Evolutionary conservation across 306 rosid species (phyloP), one percentile per base, ranked within the genome.

Genomic region (Acacia confusa): DNA sequence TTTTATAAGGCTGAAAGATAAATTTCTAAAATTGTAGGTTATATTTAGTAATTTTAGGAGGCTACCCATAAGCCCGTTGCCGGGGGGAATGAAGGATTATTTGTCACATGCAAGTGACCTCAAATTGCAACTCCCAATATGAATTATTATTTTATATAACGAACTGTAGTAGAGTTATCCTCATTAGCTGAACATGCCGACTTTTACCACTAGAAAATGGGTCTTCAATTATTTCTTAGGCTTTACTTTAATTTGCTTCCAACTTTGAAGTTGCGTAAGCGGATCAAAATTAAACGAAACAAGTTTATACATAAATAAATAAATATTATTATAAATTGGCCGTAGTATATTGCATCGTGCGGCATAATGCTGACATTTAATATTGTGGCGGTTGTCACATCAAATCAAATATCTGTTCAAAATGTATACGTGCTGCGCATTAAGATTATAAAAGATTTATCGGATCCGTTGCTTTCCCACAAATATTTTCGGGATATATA

Each of bases 111-210:
- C 76, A 83, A 84, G 66, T 69, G 82, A 83, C 64, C 74, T 74
- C 72, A 69, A 32, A 25, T 75, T 84, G 70, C 78, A 79, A 76
- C 84, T 82, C 84, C 90, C 90, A 81, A 90, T 67, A 90, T 77
- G 72, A 64, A 47, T 68, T 68, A 30, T 80, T 30, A 36, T 36
- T 36, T 36, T 36, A n/a, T 2, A 7, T 8, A 55, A 9, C 30
- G 13, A 58, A 58, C 65, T 74, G 48, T 80, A 53, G 25, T 43
- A 43, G 14, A 36, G 2, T 60, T 73, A 48, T 75, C 78, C 43
- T 75, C 47, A 70, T 72, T 32, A 72, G 72, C 36, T 74, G 67
- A 73, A 82, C 76, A 44, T 82, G 67, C 27, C 79, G 65, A 38
- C 85, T 16, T 60, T 75, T 75, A 50, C 84, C 86, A 69, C 25